Conservation (phyloP, 1,284 basidiomycete genomes). For the Bjerkandera adusta region DNA sequence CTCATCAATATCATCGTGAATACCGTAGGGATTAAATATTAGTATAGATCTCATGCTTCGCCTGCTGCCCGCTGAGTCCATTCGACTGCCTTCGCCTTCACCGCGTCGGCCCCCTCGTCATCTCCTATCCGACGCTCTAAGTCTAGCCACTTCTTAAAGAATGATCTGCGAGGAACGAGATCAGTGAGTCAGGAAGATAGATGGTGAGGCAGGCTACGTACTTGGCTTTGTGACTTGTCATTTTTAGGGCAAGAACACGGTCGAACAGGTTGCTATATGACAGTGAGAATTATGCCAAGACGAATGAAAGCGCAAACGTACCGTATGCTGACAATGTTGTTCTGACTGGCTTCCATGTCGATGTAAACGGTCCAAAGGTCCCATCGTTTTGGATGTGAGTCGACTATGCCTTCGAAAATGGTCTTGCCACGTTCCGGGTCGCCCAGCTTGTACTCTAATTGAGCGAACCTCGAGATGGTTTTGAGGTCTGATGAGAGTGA, state of each 20-base stretch:
- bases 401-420: constrained; percentile 94
- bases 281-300: constrained; percentile 5
- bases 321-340: constrained; percentile 77
- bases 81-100: constrained; percentile 87
- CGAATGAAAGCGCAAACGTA: constrained; percentile 30
- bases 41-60: constrained; percentile 17
- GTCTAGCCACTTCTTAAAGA: constrained; percentile 98
- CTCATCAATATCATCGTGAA: constrained; percentile 14
- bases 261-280: constrained; percentile 75
- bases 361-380: constrained; percentile 98
- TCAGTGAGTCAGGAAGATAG: constrained; percentile 17
- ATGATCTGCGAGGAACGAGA: constrained; percentile 51
- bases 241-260: constrained; percentile 78
- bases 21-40: constrained; percentile 20
- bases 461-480: constrained; percentile 92
- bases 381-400: constrained; percentile 91
- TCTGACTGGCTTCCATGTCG: constrained; percentile 86
- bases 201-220: constrained; percentile 33
- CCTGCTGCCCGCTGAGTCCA: constrained; percentile 69
- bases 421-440: constrained; percentile 95
- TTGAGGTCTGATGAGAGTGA: constrained; percentile 70
- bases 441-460: constrained; percentile 93
- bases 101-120: constrained; percentile 75
- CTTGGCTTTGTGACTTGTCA: constrained; percentile 96
- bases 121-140: constrained; percentile 88